These are phyloP conservation scores for Alisma plantagoaquatica DNA, from an alignment of 106 monocot species.

Conservation along the genomic window DNA sequence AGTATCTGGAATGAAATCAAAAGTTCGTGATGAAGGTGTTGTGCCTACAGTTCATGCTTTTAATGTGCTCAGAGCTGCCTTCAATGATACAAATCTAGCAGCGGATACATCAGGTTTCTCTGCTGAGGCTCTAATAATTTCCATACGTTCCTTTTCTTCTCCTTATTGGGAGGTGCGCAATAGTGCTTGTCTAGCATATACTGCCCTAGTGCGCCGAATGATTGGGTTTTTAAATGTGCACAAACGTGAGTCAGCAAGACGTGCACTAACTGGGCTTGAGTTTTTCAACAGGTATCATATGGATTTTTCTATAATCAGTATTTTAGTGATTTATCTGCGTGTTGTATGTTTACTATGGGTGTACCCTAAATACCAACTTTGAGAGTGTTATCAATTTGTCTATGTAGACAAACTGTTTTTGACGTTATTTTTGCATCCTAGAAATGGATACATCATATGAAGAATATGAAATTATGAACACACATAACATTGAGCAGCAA, in stretches of 20 bases:
- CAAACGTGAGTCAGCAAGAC: slow-evolving; percentile 57
- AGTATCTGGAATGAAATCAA: slow-evolving; percentile 34
- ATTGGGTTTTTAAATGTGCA: slow-evolving; percentile 95
- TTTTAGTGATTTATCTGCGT: too few species aligned
- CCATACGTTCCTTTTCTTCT: slow-evolving; percentile 81
- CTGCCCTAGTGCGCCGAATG: slow-evolving; percentile 89
- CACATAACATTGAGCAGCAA: too few species aligned
- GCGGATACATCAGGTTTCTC: slow-evolving; percentile 88
- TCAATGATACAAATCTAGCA: slow-evolving; percentile 91
- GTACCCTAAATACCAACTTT: neutral
- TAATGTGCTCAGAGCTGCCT: slow-evolving; percentile 91
- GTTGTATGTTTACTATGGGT: neutral
- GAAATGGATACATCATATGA: too few species aligned
- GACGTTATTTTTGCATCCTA: too few species aligned
- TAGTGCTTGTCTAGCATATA: slow-evolving; percentile 87
- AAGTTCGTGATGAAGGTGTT: slow-evolving; percentile 80
- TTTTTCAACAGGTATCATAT: slow-evolving; percentile 99
- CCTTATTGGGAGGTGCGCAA: slow-evolving; percentile 96
- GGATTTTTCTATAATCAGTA: too few species aligned
- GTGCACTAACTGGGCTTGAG: slow-evolving; percentile 82
- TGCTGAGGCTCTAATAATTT: slow-evolving; percentile 77
- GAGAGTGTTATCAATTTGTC: too few species aligned
- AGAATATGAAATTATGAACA: too few species aligned
- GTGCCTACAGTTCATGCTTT: slow-evolving; percentile 95
- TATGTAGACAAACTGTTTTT: too few species aligned